phyloP scores from a whole-genome alignment of 768 basidiomycete genomes.

The Naganishia kalamii region DNA sequence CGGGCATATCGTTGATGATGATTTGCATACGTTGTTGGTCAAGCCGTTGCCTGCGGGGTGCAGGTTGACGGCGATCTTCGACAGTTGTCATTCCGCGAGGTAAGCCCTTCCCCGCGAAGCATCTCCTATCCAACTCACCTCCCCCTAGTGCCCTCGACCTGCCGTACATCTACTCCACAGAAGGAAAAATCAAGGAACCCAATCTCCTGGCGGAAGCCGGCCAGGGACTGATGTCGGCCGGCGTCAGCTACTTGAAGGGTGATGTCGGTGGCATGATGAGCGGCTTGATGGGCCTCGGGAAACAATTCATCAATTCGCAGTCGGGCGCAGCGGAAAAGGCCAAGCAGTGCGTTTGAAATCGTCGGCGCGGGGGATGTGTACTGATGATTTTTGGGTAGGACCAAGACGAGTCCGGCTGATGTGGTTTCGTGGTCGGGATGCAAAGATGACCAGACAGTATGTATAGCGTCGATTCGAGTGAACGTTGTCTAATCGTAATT shows the following conservation, averaged over 20 bases:
- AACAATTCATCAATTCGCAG: constrained; percentile 62
- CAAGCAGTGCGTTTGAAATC: constrained; percentile 42
- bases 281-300: constrained; percentile 67
- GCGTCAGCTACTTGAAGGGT: constrained; percentile 61
- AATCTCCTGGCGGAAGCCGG: constrained; percentile 82
- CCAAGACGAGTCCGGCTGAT: constrained; percentile 75
- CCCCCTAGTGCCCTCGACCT: constrained; percentile 59
- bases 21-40: constrained; percentile 72
- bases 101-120: not conserved
- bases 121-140: not conserved
- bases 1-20: constrained; percentile 85
- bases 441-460: constrained; percentile 49
- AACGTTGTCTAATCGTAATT: not conserved
- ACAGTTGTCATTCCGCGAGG: constrained; percentile 44
- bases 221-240: constrained; percentile 71
- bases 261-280: constrained; percentile 74
- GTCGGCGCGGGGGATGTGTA: not conserved
- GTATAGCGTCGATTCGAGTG: constrained; percentile 3
- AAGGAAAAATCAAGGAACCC: constrained; percentile 91
- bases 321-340: constrained; percentile 59
- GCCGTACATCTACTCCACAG: constrained; percentile 68
- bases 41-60: constrained; percentile 71
- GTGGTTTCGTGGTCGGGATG: constrained; percentile 54
- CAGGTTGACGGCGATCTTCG: constrained; percentile 63
- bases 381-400: constrained; percentile 16